Conservation (phyloP, 768 basidiomycete genomes). For the Boletus insuetus region DNA sequence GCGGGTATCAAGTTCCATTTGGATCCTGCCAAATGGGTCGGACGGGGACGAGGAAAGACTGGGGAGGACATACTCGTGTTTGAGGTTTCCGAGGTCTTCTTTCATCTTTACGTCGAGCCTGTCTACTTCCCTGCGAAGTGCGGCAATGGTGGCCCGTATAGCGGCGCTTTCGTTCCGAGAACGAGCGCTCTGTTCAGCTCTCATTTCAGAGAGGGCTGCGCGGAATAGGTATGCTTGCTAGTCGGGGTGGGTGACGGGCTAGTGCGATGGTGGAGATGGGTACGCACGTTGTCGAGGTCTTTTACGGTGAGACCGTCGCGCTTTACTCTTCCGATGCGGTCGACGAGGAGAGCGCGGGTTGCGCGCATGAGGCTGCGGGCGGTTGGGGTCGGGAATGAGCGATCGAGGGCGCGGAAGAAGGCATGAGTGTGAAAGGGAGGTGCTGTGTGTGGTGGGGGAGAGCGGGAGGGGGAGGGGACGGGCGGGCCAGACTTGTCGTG, state of each 20-base stretch:
- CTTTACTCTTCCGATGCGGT: slow-evolving; percentile 67
- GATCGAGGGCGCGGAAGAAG: slow-evolving; percentile 70
- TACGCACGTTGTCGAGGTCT: slow-evolving; percentile 77
- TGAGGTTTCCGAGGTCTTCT: slow-evolving; percentile 83
- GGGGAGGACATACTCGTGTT: slow-evolving; percentile 75
- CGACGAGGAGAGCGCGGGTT: slow-evolving; percentile 74
- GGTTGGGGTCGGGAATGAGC: slow-evolving; percentile 68
- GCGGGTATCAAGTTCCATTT: slow-evolving; percentile 93
- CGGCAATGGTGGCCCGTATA: slow-evolving; percentile 73
- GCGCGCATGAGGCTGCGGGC: slow-evolving; percentile 83
- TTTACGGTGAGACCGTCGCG: slow-evolving; percentile 70
- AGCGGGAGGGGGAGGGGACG: slow-evolving; percentile 12
- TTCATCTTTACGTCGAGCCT: slow-evolving; percentile 86
- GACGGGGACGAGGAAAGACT: neutral
- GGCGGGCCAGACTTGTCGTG: slow-evolving; percentile 19
- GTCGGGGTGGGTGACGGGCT: neutral
- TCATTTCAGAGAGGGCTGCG: slow-evolving; percentile 87
- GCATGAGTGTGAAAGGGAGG: slow-evolving; percentile 84
- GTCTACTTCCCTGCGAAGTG: slow-evolving; percentile 85
- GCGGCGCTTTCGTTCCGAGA: slow-evolving; percentile 82
- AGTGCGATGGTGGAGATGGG: neutral
- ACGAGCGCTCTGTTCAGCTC: slow-evolving; percentile 79
- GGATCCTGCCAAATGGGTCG: slow-evolving; percentile 56
- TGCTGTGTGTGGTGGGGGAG: slow-evolving; percentile 45
- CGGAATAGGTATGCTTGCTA: slow-evolving; percentile 96